Base-by-base conservation (phyloP, 2,329 filamentous ascomycete genomes). In the Penicillium sp. region DNA sequence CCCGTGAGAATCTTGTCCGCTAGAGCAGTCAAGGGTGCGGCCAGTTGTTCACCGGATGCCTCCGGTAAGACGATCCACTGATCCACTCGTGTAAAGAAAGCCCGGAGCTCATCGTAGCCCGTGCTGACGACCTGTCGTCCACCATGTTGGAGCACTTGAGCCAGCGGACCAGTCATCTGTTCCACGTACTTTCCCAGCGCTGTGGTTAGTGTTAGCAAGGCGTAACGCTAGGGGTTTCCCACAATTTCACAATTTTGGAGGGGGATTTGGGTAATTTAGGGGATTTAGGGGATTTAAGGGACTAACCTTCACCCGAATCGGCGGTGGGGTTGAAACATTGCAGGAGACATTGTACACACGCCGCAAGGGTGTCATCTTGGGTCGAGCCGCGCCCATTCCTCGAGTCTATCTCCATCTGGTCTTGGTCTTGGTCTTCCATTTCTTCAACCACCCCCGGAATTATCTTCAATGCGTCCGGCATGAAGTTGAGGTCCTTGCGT, bases 331-430 rank as follows among this genome's bases (percentile, higher is more conserved):
- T 73, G 44, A 76, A 56, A 60, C 73, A 74, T 56, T 71, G 70
- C 38, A 76, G 58, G 24, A 77, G 62, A 52, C 74, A 76, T 61
- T 71, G 67, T 9, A 75, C 66, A 57, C 71, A 69, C 37, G 75
- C 73, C 50, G 70, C 71, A 50, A 77, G 65, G 18, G 72, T 76
- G 44, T 75, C 68, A 43, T 70, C 69, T 20, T 56, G 42, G 53
- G 40, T 52, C 50, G 66, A 56, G 40, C 66, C 72, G 61, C 62
- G 58, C 51, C 63, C 74, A 50, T 72, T 68, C 22, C 72, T 76
- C 2, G 79, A 79, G 67, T 89, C 87, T 22, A 89, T 76, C 18
- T 91, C 88, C 88, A 91, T 91, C 54, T 80, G 80, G 59, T 88
- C 84, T 44, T 32, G 29, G 26, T 51, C 38, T n/a, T 51, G 38